These are phyloP conservation scores for Calonectria crousiana DNA, from an alignment of 2,329 filamentous ascomycete species.

Conservation along the genomic window DNA sequence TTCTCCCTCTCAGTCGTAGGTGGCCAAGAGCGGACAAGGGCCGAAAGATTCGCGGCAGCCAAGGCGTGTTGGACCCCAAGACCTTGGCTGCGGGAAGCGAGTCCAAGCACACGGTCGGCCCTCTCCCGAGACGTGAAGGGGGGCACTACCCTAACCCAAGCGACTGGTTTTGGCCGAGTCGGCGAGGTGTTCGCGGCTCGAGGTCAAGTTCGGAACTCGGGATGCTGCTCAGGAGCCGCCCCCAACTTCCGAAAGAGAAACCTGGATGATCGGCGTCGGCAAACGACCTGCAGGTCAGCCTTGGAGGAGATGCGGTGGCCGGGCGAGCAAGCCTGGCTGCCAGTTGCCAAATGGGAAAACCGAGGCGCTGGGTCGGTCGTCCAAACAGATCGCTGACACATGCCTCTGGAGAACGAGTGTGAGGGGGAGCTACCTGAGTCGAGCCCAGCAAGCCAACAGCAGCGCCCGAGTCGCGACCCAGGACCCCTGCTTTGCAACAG, in stretches of 20 bases:
- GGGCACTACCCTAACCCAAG: neutral
- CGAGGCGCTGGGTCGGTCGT: neutral
- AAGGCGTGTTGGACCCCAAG: neutral
- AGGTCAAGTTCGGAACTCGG: neutral
- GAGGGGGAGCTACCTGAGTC: neutral
- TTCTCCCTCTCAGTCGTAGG: neutral
- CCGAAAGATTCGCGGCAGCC: neutral
- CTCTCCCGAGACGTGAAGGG: constrained; percentile 1
- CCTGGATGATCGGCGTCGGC: constrained; percentile 18
- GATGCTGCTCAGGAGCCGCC: neutral
- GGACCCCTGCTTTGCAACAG: neutral
- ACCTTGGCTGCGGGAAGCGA: neutral
- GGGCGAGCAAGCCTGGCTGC: neutral
- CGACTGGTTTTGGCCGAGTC: neutral
- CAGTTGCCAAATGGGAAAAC: constrained; percentile 4
- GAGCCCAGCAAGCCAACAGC: neutral
- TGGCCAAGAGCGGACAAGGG: neutral
- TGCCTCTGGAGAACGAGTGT: neutral
- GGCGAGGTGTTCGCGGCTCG: constrained; percentile 4
- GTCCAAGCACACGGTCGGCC: neutral
- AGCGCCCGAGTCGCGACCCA: neutral
- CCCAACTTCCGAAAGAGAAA: constrained; percentile 7
- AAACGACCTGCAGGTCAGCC: neutral
- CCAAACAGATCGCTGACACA: neutral
- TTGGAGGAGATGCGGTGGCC: neutral